phyloP scores from a whole-genome alignment of 2,329 filamentous ascomycete genomes.

The Fusarium coicis region DNA sequence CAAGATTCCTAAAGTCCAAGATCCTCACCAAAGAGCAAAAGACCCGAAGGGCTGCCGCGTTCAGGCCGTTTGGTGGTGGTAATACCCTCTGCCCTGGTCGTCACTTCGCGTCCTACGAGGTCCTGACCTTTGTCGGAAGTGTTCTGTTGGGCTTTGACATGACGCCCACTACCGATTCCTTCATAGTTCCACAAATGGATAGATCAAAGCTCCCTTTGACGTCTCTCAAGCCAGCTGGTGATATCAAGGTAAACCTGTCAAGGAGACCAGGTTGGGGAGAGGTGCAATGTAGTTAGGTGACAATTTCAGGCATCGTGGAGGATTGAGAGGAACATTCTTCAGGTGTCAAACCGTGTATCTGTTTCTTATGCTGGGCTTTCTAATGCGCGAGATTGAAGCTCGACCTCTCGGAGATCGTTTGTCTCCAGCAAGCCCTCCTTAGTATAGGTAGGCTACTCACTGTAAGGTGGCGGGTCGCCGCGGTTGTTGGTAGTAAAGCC shows the following conservation, averaged over 20 bases:
- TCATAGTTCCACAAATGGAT: background rate
- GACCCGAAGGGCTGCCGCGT: constrained; percentile 21
- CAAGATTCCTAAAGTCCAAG: constrained; percentile 22
- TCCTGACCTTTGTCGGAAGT: constrained; percentile 30
- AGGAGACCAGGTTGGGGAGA: constrained; percentile 13
- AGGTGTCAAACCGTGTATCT: no score
- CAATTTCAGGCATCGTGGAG: no score
- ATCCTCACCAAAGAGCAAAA: constrained; percentile 24
- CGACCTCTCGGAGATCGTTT: no score
- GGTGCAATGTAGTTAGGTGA: no score
- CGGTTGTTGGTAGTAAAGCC: no score
- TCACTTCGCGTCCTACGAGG: constrained; percentile 31
- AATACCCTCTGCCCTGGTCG: constrained; percentile 34
- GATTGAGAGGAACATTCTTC: no score
- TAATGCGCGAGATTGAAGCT: no score
- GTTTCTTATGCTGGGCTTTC: no score
- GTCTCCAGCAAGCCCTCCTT: no score
- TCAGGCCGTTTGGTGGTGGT: constrained; percentile 33
- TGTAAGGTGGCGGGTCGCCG: no score
- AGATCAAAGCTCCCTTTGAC: constrained; percentile 33
- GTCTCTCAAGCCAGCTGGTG: constrained; percentile 21
- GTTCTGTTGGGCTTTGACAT: constrained; percentile 28
- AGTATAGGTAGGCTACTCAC: no score
- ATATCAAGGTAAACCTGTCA: constrained; percentile 7
- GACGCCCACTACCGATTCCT: background rate